These are phyloP conservation scores for Fusarium sp. DNA, from an alignment of 2,329 filamentous ascomycete species.

Conservation along the genomic window DNA sequence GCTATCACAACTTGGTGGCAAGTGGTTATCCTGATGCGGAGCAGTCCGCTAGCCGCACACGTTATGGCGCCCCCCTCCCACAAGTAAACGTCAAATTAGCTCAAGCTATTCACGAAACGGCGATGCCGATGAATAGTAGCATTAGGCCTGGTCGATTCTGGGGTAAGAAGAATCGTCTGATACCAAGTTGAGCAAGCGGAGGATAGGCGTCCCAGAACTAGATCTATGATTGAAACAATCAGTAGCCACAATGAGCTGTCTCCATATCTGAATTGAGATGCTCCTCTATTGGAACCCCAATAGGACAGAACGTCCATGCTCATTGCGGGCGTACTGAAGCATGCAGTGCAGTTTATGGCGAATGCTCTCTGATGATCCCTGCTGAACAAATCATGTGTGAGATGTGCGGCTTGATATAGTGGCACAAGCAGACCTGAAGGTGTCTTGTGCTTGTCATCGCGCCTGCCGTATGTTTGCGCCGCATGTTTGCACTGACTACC, in stretches of 20 bases:
- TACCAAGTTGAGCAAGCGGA: slow-evolving; percentile 6
- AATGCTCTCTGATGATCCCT: not conserved
- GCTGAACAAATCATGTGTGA: slow-evolving; percentile 4
- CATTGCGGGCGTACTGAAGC: slow-evolving; percentile 16
- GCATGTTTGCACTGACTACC: slow-evolving; percentile 1
- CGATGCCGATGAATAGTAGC: slow-evolving; percentile 13
- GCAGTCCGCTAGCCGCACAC: slow-evolving; percentile 7
- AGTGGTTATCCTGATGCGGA: slow-evolving; percentile 6
- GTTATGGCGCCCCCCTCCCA: not conserved
- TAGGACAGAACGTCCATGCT: slow-evolving; percentile 1
- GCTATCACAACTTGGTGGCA: not conserved
- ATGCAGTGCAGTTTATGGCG: slow-evolving; percentile 14
- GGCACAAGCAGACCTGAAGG: not conserved
- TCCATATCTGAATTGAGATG: slow-evolving; percentile 3
- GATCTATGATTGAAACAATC: slow-evolving; percentile 26
- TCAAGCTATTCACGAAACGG: slow-evolving; percentile 21
- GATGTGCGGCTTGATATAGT: not conserved
- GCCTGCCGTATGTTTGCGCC: slow-evolving; percentile 5
- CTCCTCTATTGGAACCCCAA: slow-evolving; percentile 29
- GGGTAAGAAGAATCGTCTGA: slow-evolving; percentile 4
- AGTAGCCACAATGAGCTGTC: slow-evolving; percentile 23
- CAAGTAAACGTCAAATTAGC: slow-evolving; percentile 10
- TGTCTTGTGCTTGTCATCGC: slow-evolving; percentile 1
- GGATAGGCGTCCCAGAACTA: not conserved
- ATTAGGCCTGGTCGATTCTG: slow-evolving; percentile 3